These are phyloP conservation scores for Chaetothyriales sp. DNA, from an alignment of 2,329 filamentous ascomycete species.

Conservation along the genomic window DNA sequence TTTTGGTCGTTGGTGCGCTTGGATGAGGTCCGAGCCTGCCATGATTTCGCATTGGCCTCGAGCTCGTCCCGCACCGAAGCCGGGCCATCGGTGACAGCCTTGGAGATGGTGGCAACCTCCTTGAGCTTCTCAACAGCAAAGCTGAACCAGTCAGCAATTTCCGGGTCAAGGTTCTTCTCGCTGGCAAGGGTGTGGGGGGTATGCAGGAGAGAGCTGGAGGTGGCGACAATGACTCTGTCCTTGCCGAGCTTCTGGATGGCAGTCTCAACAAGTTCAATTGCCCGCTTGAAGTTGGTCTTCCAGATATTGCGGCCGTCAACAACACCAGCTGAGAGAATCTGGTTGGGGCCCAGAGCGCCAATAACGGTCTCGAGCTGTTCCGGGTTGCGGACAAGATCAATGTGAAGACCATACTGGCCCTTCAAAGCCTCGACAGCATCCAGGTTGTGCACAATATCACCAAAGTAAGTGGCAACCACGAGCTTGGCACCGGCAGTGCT, in stretches of 20 bases:
- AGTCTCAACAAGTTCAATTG: slow-evolving; percentile 77
- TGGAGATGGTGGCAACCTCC: slow-evolving; percentile 85
- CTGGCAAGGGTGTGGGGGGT: slow-evolving; percentile 93
- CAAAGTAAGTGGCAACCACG: slow-evolving; percentile 93
- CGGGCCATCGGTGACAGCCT: slow-evolving; percentile 88
- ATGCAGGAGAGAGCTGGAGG: slow-evolving; percentile 94
- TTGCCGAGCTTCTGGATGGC: slow-evolving; percentile 93
- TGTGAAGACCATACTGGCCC: slow-evolving; percentile 69
- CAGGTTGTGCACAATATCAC: slow-evolving; percentile 98
- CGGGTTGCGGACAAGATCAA: slow-evolving; percentile 95
- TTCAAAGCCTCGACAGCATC: slow-evolving; percentile 63
- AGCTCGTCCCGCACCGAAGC: slow-evolving; percentile 74
- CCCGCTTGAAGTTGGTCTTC: slow-evolving; percentile 98
- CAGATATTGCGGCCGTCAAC: slow-evolving; percentile 99
- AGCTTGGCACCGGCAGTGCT: slow-evolving; percentile 54
- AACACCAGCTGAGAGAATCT: slow-evolving; percentile 85
- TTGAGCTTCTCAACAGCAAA: slow-evolving; percentile 89
- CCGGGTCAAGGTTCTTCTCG: slow-evolving; percentile 93
- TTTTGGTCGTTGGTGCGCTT: slow-evolving; percentile 91
- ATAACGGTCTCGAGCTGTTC: slow-evolving; percentile 87
- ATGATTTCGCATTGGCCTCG: slow-evolving; percentile 91
- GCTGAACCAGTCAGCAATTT: slow-evolving; percentile 96
- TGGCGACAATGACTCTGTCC: slow-evolving; percentile 92
- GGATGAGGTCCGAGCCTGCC: slow-evolving; percentile 79
- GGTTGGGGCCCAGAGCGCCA: slow-evolving; percentile 69